Evolutionary conservation across 106 monocot species (phyloP).

Genomic region (Amphibolis antarctica): DNA sequence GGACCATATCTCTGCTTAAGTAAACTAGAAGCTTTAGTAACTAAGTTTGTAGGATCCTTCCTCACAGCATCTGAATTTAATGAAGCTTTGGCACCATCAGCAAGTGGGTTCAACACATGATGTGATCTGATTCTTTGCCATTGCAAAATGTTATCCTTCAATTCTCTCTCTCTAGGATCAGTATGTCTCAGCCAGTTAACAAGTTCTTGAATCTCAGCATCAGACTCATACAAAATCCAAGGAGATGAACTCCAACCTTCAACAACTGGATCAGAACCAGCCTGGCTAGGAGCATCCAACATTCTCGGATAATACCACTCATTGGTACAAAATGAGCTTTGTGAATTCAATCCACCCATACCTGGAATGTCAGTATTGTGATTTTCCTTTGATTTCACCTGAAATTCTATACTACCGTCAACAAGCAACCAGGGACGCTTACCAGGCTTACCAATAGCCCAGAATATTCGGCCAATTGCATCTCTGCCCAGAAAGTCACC

Average conservation of each 20-base stretch:
- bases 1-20: conserved; percentile 71
- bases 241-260: conserved; percentile 14
- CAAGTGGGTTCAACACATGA: conserved; percentile 17
- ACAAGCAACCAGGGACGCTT: conserved; percentile 69
- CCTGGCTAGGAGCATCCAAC: conserved; percentile 3
- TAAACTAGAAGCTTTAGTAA: conserved; percentile 43
- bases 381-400: conserved; percentile 4
- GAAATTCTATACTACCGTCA: conserved; percentile 33
- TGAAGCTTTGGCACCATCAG: conserved; percentile 14
- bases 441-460: conserved; percentile 67
- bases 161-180: conserved; percentile 67
- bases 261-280: conserved; percentile 11
- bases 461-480: conserved; percentile 67
- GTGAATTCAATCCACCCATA: neutral
- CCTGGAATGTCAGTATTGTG: neutral
- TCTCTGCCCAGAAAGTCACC: conserved; percentile 87
- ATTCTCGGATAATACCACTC: neutral
- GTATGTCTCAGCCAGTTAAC: conserved; percentile 47
- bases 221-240: conserved; percentile 61
- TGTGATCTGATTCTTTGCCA: conserved; percentile 40
- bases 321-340: neutral
- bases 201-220: conserved; percentile 55
- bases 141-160: conserved; percentile 70
- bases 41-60: conserved; percentile 12
- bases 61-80: conserved; percentile 21